Evolutionary conservation across 163 green algal species (phyloP), one percentile per base, ranked within the genome.

Genomic region (Chlamydomonas reinhardtii): DNA sequence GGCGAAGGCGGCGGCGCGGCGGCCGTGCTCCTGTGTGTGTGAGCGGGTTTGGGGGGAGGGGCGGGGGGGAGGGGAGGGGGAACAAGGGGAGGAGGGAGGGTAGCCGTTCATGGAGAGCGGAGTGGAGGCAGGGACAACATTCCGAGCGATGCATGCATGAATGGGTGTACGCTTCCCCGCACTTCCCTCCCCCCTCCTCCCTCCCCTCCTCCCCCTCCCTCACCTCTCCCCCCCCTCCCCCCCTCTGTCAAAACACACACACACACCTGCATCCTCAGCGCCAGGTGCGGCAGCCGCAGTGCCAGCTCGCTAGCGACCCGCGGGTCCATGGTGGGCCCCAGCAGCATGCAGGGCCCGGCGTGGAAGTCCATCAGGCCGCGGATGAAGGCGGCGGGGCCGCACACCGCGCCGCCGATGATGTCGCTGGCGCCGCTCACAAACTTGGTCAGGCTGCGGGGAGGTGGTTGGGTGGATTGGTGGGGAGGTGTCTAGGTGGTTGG

Each of bases 271-370:
- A 97, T 87, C 27, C 94, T 76, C 69, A 97, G 78, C 24, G 66
- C 73, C 70, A 97, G 91, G 85, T 96, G 93, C 6, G 94, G 94
- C 22, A 97, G 72, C 31, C 94, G 85, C 78, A 97, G 84, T 31
- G 83, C 74, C 68, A 97, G 92, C 89, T 96, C 92, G 2, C 73
- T 88, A 3, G 95, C 95, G 32, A 94, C 89, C 39, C 93, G 90
- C 0, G 95, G 93, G 87, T 97, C 93, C 93, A 97, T 94, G 65
- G 92, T 96, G 69, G 94, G 95, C 0, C 95, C 95, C 61, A 96
- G 91, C 75, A 97, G 82, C 92, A 97, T 97, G 62, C 95, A 73
- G 0, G 94, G 90, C 0, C 94, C 94, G 16, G 73, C 86, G 85
- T 95, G 87, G 31, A 95, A 86, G 85, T 95, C 88, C 88, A 96